Conservation (phyloP, 2,329 filamentous ascomycete genomes). For the Colletotrichum tropicicola region DNA sequence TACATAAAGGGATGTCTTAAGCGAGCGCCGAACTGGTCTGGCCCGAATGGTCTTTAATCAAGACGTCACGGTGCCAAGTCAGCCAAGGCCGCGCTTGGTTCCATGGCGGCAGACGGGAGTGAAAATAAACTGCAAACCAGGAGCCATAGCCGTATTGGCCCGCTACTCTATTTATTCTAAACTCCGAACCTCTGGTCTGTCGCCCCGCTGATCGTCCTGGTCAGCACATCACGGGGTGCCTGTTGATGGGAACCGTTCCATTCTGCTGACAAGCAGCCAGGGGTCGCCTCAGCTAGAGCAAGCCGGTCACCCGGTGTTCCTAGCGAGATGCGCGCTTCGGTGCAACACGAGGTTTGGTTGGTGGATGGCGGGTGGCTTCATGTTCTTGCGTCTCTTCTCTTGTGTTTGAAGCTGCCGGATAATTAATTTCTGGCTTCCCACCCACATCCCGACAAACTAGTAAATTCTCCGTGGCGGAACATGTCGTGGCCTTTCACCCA, state of each 20-base stretch:
- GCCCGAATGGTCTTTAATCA: neutral
- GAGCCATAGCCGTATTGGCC: neutral
- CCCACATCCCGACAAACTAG: constrained; percentile 2
- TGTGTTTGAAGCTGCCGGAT: neutral
- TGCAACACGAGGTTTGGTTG: too few relatives aligned
- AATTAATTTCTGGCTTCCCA: neutral
- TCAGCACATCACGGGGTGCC: neutral
- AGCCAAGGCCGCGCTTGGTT: neutral
- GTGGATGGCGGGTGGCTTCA: too few relatives aligned
- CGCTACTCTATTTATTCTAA: constrained; percentile 20
- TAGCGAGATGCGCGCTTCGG: too few relatives aligned
- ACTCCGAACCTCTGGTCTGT: neutral
- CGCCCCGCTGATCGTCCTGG: neutral
- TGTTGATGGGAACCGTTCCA: neutral
- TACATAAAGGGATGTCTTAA: neutral
- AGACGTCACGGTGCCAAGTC: neutral
- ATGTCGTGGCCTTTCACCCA: neutral
- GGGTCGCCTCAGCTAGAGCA: too few relatives aligned
- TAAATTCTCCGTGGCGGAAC: constrained; percentile 10
- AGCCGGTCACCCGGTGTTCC: too few relatives aligned
- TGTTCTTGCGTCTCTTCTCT: too few relatives aligned
- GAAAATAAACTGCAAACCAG: constrained; percentile 15
- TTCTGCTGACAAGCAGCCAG: neutral
- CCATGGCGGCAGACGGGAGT: neutral
- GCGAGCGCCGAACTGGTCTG: neutral